phyloP scores from a whole-genome alignment of 306 rosid species.

The Quercus rubra region DNA sequence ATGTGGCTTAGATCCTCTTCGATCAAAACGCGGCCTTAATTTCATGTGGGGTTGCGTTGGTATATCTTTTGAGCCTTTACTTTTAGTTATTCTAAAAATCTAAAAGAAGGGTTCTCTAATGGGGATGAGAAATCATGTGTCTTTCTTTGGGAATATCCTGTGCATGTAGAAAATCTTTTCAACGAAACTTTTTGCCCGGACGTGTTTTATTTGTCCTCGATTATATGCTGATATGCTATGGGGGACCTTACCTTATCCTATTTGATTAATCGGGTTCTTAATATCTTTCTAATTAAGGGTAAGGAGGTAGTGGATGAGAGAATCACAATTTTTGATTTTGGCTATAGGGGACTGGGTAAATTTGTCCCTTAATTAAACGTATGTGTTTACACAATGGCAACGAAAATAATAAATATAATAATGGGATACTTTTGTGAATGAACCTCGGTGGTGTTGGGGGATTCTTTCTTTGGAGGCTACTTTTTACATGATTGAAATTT shows the following conservation, averaged over 20 bases:
- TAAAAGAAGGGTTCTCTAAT: not conserved
- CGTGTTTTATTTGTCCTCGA: conserved; percentile 25
- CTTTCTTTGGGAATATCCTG: not conserved
- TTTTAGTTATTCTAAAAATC: not conserved
- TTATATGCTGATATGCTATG: conserved; percentile 26
- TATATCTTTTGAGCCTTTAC: not conserved
- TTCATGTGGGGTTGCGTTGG: conserved; percentile 23
- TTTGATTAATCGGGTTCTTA: conserved; percentile 22
- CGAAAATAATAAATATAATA: not conserved
- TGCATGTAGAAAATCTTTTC: conserved; percentile 4
- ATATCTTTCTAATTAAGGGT: conserved; percentile 38
- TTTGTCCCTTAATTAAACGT: not conserved
- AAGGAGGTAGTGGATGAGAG: conserved; percentile 9
- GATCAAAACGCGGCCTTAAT: conserved; percentile 33
- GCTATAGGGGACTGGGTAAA: not conserved
- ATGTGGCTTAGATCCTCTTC: conserved; percentile 40
- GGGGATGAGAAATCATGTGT: not conserved
- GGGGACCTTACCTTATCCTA: conserved; percentile 28
- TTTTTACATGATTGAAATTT: too few species aligned
- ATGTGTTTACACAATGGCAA: not conserved
- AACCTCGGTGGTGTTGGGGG: conserved; percentile 19
- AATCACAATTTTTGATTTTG: conserved; percentile 20
- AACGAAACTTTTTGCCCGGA: conserved; percentile 25
- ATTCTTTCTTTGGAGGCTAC: not conserved
- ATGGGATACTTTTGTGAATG: conserved; percentile 3